Evolutionary conservation across 192 early-diverging fungal species (phyloP), one percentile per base, ranked within the genome.

Genomic region (Phlyctochytrium arcticum): DNA sequence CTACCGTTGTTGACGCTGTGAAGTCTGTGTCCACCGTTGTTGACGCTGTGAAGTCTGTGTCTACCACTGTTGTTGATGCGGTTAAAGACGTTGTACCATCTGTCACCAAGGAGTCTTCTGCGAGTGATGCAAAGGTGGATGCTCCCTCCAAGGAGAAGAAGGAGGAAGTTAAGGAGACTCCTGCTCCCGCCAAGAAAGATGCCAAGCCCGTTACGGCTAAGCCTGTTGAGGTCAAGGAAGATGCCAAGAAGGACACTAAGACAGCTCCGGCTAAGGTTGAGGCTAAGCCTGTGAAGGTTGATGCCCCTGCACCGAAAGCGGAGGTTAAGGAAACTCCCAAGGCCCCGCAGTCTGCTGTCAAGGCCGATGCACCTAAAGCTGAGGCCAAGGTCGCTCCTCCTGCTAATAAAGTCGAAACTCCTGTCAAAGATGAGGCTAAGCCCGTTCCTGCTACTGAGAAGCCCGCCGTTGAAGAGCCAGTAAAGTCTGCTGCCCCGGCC

Each of bases 161-260:
- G 7, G 49, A 21, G 51, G 66, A 69, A 77, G 65, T 55, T 36
- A 54, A 34, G 7, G 50, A 71, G 61, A 48, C 47, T 23, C 17
- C 21, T 2, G 48, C 59, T 1, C n/a, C 51, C 29, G 6, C 5
- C 3, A 17, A 4, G 51, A 5, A 3, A 26, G 21, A 24, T 27
- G 21, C 51, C 51, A 54, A 54, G 51, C 5, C 51, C 6, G 51
- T 54, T 54, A n/a, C n/a, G 32, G 5, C 21, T 3, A 31, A 8
- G 56, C 30, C 42, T 15, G 70, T 34, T 27, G 59, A 23, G 23
- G 54, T 51, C 23, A 46, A 62, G 65, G 58, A 30, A 35, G 65
- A 17, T 23, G 48, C 57, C 48, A 51, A 27, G 3, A 48, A 75
- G 12, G 44, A 27, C 9, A 72, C 56, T 9, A 57, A 63, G 37